Evolutionary conservation across 139 green algal genomes (phyloP), one percentile per base, ranked within the genome.

Genomic region (Volvox reticuliferus): DNA sequence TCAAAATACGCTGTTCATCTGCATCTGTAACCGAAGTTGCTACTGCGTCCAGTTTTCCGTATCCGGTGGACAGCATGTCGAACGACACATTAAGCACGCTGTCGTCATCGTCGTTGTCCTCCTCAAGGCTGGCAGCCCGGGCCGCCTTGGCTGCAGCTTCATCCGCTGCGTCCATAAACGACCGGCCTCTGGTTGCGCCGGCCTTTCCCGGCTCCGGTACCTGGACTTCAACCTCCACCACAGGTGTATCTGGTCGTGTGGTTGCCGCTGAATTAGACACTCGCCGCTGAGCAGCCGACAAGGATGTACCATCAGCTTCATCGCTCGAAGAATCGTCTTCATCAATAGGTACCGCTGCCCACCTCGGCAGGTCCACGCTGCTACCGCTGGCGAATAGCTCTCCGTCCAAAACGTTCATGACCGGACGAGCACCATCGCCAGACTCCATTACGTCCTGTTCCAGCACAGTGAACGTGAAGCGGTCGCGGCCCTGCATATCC

Each of bases 401-500:
- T 18, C 71, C n/a, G 78, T 35, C 26, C 19, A 12, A 73, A 79
- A 67, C 71, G 77, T 22, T 14, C 35, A 22, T 16, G 79, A 12
- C 28, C 21, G 36, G 24, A 3, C 9, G 44, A 9, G 44, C 44
- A 9, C 44, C 44, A 55, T 55, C 44, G 44, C 44, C 24, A 16
- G 32, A 61, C 63, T 44, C 20, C 35, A 35, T 35, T 3, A 20
- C 28, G 37, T 14, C 76, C 6, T 21, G 36, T 62, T 92, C 84
- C 44, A 62, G 89, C 6, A 96, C 88, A 0, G 50, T 79, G 24
- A 96, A 92, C 2, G 84, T 84, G 69, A 96, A 96, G 21, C 63
- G 62, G 88, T 96, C 92, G 36, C 93, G 92, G 33, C 93, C 91
- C 24, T 90, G 28, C 89, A 94, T 92, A 2, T 87, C 77, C n/a